These are phyloP conservation scores for Trichoderma aggressivum DNA, from an alignment of 2,329 filamentous ascomycete species.

Conservation along the genomic window DNA sequence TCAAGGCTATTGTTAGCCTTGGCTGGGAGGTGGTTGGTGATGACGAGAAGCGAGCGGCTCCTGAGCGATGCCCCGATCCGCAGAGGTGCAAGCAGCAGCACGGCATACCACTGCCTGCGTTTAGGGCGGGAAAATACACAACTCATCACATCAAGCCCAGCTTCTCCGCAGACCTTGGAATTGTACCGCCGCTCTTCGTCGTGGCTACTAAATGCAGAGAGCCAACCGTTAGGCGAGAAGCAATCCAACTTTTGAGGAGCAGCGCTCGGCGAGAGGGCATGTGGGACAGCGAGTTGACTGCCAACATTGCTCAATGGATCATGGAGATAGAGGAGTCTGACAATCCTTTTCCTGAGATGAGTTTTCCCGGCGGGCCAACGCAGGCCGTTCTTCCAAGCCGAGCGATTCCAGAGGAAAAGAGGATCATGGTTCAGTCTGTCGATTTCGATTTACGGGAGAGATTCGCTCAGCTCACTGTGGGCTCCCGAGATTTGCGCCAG, in stretches of 20 bases:
- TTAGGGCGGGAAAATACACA: constrained; percentile 42
- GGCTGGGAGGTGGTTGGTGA: constrained; percentile 58
- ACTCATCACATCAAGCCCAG: constrained; percentile 55
- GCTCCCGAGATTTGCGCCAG: constrained; percentile 50
- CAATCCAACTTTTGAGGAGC: constrained; percentile 58
- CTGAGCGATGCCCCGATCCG: constrained; percentile 44
- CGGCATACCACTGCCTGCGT: constrained; percentile 31
- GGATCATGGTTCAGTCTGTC: constrained; percentile 54
- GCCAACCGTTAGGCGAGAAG: constrained; percentile 52
- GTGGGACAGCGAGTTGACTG: constrained; percentile 63
- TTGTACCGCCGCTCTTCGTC: constrained; percentile 62
- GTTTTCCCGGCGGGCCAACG: background rate
- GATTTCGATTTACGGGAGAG: constrained; percentile 55
- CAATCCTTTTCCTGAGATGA: constrained; percentile 2
- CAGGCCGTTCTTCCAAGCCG: constrained; percentile 14
- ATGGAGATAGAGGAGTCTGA: constrained; percentile 53
- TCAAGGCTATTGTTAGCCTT: constrained; percentile 54
- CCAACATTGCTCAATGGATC: constrained; percentile 54
- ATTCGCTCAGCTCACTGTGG: constrained; percentile 49
- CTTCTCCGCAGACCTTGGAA: constrained; percentile 62
- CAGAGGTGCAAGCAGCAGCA: constrained; percentile 41
- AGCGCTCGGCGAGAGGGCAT: constrained; percentile 63
- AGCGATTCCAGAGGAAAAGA: constrained; percentile 49
- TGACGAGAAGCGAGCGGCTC: constrained; percentile 50
- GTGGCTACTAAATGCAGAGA: constrained; percentile 66